Conservation (phyloP, 75 land plant genomes). For the Cryptomeria japonica region DNA sequence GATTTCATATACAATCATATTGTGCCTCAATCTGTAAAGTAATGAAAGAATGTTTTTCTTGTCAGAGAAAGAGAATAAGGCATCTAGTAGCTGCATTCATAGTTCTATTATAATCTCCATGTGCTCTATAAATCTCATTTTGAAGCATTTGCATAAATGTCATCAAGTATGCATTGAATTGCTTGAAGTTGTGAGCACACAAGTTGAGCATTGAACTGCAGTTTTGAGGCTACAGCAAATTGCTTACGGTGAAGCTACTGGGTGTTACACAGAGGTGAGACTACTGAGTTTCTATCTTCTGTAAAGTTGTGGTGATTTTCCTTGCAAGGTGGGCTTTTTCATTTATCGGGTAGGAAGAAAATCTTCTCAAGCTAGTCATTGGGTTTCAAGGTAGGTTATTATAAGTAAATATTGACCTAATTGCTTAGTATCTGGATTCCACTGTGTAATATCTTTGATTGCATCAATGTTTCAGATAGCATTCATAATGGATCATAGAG, state of each 20-base stretch:
- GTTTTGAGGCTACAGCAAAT: background rate
- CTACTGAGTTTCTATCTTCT: background rate
- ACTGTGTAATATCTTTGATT: no score
- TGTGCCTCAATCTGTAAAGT: background rate
- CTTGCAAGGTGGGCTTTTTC: background rate
- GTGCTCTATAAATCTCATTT: background rate
- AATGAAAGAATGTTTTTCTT: background rate
- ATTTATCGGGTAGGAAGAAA: background rate
- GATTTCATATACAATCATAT: background rate
- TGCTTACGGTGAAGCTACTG: no score
- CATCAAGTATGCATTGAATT: background rate
- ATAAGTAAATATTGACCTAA: background rate
- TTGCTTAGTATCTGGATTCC: no score
- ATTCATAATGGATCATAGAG: no score
- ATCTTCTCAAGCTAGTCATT: no score
- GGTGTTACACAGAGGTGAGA: background rate
- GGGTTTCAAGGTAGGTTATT: background rate
- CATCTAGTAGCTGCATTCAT: background rate
- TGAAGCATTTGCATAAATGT: background rate
- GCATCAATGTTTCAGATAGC: no score
- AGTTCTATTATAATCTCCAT: background rate
- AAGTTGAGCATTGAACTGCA: background rate
- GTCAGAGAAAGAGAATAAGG: background rate
- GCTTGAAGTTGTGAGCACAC: background rate
- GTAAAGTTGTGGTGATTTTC: background rate